Conservation (phyloP, 371 early-diverging fungal species). For the Apophysomyces sp. region DNA sequence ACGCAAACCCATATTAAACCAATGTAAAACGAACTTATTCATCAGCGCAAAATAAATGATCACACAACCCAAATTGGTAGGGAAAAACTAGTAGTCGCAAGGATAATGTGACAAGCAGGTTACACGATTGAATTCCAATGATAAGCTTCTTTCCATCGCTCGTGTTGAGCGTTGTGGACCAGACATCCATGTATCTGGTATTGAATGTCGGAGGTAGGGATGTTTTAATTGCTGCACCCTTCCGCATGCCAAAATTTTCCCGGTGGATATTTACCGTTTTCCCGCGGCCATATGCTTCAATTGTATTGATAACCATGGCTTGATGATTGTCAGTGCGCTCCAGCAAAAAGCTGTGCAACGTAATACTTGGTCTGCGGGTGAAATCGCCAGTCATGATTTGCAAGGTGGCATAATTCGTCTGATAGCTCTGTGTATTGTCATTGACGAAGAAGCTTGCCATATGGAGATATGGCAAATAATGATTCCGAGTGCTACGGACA, state of each 20-base stretch:
- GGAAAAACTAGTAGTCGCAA: too few species aligned
- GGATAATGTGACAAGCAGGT: too few species aligned
- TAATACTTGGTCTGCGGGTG: constrained; percentile 12
- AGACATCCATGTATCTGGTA: background rate
- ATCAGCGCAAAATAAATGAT: too few species aligned
- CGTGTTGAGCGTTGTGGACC: background rate
- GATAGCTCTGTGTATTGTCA: background rate
- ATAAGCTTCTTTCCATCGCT: too few species aligned
- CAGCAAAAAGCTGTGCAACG: constrained; percentile 12
- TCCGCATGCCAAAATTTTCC: background rate
- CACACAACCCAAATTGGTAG: too few species aligned
- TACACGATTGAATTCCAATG: too few species aligned
- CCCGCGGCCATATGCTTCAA: constrained; percentile 21
- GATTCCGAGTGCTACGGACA: background rate
- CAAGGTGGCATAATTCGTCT: background rate
- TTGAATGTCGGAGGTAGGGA: background rate
- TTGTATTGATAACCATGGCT: constrained; percentile 23
- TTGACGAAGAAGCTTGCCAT: background rate
- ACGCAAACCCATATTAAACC: too few species aligned
- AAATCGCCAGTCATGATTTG: background rate
- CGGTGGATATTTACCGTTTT: constrained; percentile 8
- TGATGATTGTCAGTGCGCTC: constrained; percentile 16
- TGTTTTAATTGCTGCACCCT: background rate
- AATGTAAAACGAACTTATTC: too few species aligned
- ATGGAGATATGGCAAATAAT: background rate